Percentiles rank a stretch among this genome's conserved stretches.
phyloP scores from a whole-genome alignment of 2,329 filamentous ascomycete genomes.

The Hypocreales sp. region DNA sequence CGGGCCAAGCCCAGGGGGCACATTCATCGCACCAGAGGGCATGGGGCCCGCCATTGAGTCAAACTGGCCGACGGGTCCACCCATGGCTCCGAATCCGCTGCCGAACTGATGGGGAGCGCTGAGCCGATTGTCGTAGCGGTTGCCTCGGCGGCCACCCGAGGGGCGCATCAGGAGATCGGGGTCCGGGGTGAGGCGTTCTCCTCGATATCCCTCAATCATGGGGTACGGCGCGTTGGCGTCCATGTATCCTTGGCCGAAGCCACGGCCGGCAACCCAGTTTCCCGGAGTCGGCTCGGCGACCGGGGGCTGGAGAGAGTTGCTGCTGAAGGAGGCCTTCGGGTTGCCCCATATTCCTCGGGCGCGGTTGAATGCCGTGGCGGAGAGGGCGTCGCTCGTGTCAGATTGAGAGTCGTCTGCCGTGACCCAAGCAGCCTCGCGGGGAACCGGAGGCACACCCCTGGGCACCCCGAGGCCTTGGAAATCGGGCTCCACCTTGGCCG shows the following conservation, averaged over 20 bases:
- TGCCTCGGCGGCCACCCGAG: constrained; percentile 25
- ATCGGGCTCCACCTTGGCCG: constrained; percentile 36
- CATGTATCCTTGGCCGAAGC: constrained; percentile 20
- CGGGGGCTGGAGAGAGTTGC: constrained; percentile 17
- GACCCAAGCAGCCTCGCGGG: constrained; percentile 34
- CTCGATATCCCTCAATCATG: constrained; percentile 24
- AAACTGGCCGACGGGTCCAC: constrained; percentile 14
- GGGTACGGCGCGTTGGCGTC: constrained; percentile 22
- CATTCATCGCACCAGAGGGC: constrained; percentile 15
- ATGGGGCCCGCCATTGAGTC: constrained; percentile 21
- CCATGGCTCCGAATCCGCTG: constrained; percentile 16
- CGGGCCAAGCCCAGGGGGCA: constrained; percentile 17
- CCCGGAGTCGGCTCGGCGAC: constrained; percentile 18
- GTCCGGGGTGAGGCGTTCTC: constrained; percentile 32
- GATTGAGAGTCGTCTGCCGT: constrained; percentile 38
- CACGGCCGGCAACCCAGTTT: constrained; percentile 30
- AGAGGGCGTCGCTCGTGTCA: constrained; percentile 39
- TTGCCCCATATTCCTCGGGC: constrained; percentile 40
- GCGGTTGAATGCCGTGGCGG: constrained; percentile 34
- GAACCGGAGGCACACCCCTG: constrained; percentile 7
- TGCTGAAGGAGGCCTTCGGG: constrained; percentile 24
- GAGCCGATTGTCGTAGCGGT: constrained; percentile 30
- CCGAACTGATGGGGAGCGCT: constrained; percentile 16
- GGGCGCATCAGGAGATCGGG: constrained; percentile 30
- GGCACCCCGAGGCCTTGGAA: constrained; percentile 6